A percentile compares a stretch with the other conserved stretches of the same genome.
These are phyloP conservation scores for Lentinula boryana DNA, from an alignment of 768 basidiomycete genomes.

Conservation along the genomic window DNA sequence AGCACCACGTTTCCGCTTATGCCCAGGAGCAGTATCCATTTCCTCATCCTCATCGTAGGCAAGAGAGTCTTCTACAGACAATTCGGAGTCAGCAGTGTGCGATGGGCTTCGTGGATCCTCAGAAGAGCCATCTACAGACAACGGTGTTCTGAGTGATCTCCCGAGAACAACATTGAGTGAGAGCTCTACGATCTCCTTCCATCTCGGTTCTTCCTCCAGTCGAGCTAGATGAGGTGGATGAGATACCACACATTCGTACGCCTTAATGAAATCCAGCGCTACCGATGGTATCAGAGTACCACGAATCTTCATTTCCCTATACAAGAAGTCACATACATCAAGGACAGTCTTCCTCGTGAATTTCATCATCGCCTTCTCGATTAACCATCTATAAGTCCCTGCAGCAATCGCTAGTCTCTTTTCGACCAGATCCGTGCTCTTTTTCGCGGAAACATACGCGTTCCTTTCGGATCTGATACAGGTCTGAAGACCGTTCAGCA, in stretches of 20 bases:
- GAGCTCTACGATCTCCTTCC: constrained; percentile 65
- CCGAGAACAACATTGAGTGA: constrained; percentile 76
- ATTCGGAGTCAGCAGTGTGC: constrained; percentile 24
- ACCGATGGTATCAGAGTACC: constrained; percentile 54
- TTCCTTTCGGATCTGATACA: constrained; percentile 59
- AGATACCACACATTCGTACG: constrained; percentile 57
- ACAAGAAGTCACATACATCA: constrained; percentile 59
- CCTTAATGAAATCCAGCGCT: constrained; percentile 77
- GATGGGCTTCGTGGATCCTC: background rate
- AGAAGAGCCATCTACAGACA: constrained; percentile 22
- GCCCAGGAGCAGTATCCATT: constrained; percentile 3
- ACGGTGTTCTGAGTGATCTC: constrained; percentile 35
- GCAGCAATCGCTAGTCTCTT: constrained; percentile 65
- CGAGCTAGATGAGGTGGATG: constrained; percentile 78
- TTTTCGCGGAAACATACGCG: constrained; percentile 30
- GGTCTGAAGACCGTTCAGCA: constrained; percentile 71
- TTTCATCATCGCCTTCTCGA: constrained; percentile 51
- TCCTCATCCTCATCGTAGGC: constrained; percentile 18
- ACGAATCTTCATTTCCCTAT: constrained; percentile 48
- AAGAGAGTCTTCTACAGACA: constrained; percentile 19
- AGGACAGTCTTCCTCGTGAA: constrained; percentile 52
- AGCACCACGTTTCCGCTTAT: constrained; percentile 20
- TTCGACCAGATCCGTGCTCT: constrained; percentile 37
- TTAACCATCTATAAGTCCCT: constrained; percentile 64
- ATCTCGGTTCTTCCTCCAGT: constrained; percentile 43